Conservation (phyloP, 169 alveolate species). For the Amoebophrya sp. region DNA sequence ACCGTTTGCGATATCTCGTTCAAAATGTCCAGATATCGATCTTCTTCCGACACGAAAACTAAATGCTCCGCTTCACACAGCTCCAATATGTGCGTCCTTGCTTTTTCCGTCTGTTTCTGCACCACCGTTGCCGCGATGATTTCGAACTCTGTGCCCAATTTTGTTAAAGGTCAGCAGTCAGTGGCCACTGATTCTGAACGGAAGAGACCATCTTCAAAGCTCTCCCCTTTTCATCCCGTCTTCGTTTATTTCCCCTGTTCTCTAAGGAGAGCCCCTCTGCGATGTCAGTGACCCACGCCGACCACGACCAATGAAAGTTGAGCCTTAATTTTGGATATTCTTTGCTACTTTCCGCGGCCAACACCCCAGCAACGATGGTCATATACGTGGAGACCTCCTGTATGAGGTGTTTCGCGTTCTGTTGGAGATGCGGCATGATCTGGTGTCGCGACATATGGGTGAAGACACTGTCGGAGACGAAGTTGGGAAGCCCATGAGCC, state of each 20-base stretch:
- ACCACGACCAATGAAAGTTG: too few relatives aligned
- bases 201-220: too few relatives aligned
- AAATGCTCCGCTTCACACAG: neutral
- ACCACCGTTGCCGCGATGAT: neutral
- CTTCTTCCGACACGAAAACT: neutral
- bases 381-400: too few relatives aligned
- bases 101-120: neutral
- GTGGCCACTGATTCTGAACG: too few relatives aligned
- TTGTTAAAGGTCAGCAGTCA: too few relatives aligned
- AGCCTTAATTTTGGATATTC: neutral
- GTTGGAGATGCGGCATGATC: neutral
- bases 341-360: neutral
- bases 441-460: neutral
- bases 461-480: neutral
- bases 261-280: too few relatives aligned
- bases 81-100: neutral
- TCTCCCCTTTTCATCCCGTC: too few relatives aligned
- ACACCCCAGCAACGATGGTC: neutral
- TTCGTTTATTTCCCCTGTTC: too few relatives aligned
- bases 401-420: conserved; percentile 22
- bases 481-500: neutral
- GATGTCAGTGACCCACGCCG: too few relatives aligned
- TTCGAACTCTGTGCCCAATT: neutral
- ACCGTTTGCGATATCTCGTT: neutral
- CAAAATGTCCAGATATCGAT: neutral